Percentiles rank a stretch among this genome's conserved stretches.
These are phyloP conservation scores for Candida corydali DNA, from an alignment of 805 yeast genomes.

Conservation along the genomic window DNA sequence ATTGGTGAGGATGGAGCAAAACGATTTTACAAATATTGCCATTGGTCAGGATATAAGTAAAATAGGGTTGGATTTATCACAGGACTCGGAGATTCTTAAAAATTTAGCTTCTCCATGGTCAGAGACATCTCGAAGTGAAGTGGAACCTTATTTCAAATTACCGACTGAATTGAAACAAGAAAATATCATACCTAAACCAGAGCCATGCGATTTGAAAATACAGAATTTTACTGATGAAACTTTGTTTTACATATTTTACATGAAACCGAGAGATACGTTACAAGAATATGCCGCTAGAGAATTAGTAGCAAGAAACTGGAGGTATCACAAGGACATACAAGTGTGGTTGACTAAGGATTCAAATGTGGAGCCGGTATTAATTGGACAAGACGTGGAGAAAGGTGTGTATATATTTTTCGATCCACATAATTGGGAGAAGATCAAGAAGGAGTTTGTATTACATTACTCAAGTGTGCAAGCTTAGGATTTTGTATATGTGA, in stretches of 20 bases:
- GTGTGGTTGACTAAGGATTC: conserved; percentile 97
- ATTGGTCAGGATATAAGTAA: conserved; percentile 71
- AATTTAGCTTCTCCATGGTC: conserved; percentile 92
- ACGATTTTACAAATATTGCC: conserved; percentile 61
- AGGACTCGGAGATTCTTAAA: conserved; percentile 47
- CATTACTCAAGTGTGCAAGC: conserved; percentile 41
- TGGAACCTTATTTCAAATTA: conserved; percentile 73
- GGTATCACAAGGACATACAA: conserved; percentile 92
- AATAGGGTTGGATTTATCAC: conserved; percentile 57
- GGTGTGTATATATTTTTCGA: conserved; percentile 94
- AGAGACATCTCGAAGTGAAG: conserved; percentile 85
- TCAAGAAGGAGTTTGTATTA: conserved; percentile 62
- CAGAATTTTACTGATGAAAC: conserved; percentile 83
- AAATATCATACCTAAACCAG: conserved; percentile 36
- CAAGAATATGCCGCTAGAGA: conserved; percentile 95
- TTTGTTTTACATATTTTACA: conserved; percentile 86
- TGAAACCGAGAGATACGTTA: conserved; percentile 85
- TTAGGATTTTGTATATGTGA: conserved; percentile 36
- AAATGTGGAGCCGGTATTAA: conserved; percentile 78
- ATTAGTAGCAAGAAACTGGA: conserved; percentile 89
- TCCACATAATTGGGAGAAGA: conserved; percentile 93
- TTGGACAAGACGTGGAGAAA: conserved; percentile 78
- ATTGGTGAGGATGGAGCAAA: conserved; percentile 57
- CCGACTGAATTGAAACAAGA: conserved; percentile 45
- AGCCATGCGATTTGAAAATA: conserved; percentile 46